phyloP scores from a whole-genome alignment of 2,329 filamentous ascomycete genomes.

The Pseudogymnoascus sp. region DNA sequence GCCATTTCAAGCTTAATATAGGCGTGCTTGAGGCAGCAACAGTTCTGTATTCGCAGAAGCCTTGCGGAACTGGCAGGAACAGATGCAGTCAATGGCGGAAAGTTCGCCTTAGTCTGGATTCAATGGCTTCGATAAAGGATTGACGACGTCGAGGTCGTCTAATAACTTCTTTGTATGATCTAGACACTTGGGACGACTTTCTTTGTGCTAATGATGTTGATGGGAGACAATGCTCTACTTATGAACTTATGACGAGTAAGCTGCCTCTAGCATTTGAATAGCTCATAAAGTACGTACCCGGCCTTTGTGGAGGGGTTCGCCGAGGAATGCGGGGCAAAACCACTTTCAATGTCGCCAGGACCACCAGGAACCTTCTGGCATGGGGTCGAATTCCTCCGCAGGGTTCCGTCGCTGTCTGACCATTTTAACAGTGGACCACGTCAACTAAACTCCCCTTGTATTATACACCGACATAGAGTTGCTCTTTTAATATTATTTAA shows the following conservation, averaged over 20 bases:
- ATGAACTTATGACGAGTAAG: not conserved
- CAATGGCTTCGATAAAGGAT: not conserved
- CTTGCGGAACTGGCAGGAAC: not conserved
- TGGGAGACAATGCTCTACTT: not conserved
- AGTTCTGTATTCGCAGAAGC: not conserved
- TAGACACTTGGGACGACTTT: not conserved
- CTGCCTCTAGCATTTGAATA: not conserved
- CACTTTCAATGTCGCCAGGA: not conserved
- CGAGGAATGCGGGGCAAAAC: not conserved
- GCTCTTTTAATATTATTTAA: not conserved
- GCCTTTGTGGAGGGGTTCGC: not conserved
- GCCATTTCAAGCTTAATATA: slow-evolving; percentile 9
- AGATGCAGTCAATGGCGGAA: not conserved
- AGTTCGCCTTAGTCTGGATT: not conserved
- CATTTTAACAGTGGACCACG: not conserved
- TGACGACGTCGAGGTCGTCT: not conserved
- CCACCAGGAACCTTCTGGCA: slow-evolving; percentile 5
- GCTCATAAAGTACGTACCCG: not conserved
- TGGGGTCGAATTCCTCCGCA: not conserved
- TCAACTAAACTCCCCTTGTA: not conserved
- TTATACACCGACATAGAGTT: not conserved
- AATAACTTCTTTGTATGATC: not conserved
- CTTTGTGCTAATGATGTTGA: not conserved
- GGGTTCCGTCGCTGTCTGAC: not conserved
- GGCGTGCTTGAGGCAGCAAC: not conserved